A percentile compares a stretch with the other conserved stretches of the same genome.
These are phyloP conservation scores for Pachyrhizus erosus DNA, from an alignment of 306 rosid genomes.

Conservation along the genomic window DNA sequence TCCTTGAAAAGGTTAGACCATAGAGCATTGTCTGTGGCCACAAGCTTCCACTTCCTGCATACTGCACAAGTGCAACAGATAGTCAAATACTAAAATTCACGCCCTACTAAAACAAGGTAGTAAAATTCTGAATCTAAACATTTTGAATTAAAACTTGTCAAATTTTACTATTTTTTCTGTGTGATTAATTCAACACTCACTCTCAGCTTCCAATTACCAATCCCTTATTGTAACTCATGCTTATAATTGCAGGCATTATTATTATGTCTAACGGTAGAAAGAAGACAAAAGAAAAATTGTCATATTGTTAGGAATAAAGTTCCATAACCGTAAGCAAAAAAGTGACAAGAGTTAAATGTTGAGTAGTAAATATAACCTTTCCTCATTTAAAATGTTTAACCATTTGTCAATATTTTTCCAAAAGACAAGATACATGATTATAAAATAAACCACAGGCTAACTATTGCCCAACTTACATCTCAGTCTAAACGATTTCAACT, in stretches of 20 bases:
- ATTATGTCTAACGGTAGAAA: not conserved
- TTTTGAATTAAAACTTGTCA: not conserved
- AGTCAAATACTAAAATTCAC: constrained; percentile 1
- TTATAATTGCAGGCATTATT: not conserved
- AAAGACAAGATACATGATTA: not conserved
- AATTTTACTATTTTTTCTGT: not conserved
- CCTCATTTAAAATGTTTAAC: not conserved
- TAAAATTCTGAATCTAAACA: not conserved
- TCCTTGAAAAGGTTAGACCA: constrained; percentile 76
- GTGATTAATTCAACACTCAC: not conserved
- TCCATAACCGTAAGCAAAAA: too few relatives aligned
- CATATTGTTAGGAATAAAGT: too few relatives aligned
- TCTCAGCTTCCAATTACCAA: constrained; percentile 7
- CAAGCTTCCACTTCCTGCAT: constrained; percentile 71
- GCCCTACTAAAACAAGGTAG: not conserved
- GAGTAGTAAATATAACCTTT: not conserved
- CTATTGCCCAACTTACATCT: not conserved
- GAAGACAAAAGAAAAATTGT: not conserved
- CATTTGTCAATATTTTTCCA: too few relatives aligned
- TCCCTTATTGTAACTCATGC: not conserved
- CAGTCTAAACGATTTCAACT: not conserved
- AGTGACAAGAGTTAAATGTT: too few relatives aligned
- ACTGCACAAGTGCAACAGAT: constrained; percentile 52
- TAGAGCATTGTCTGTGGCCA: constrained; percentile 60
- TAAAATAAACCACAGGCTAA: not conserved